These are phyloP conservation scores for Podosphaera fusca DNA, from an alignment of 2,329 filamentous ascomycete species.

Conservation along the genomic window DNA sequence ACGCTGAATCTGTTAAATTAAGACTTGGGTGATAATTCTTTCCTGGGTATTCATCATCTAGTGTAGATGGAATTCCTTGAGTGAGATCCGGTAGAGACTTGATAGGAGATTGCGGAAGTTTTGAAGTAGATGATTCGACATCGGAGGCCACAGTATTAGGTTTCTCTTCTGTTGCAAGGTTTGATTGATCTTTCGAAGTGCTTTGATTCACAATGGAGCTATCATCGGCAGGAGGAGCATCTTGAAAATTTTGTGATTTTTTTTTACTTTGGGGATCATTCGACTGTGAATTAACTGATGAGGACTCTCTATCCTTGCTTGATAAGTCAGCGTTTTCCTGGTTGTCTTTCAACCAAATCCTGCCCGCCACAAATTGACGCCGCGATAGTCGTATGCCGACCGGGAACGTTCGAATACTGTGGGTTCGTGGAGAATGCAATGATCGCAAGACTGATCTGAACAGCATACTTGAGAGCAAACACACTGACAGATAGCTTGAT, in stretches of 20 bases:
- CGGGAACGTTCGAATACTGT: constrained; percentile 9
- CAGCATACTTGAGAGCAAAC: constrained; percentile 13
- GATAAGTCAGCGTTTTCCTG: constrained; percentile 11
- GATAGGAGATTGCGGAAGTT: constrained; percentile 19
- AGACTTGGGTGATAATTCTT: constrained; percentile 16
- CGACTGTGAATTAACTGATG: background rate
- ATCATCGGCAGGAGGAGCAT: constrained; percentile 5
- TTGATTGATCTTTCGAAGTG: constrained; percentile 6
- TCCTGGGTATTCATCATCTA: constrained; percentile 50
- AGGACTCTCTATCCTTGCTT: constrained; percentile 5
- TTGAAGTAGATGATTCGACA: constrained; percentile 14
- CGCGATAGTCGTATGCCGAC: constrained; percentile 18
- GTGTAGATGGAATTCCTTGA: constrained; percentile 81
- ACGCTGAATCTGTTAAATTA: constrained; percentile 25
- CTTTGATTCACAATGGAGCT: constrained; percentile 6
- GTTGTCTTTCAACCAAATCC: constrained; percentile 14
- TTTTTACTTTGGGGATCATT: background rate
- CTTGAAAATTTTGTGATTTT: background rate
- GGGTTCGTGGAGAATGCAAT: constrained; percentile 9
- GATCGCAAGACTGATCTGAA: constrained; percentile 12
- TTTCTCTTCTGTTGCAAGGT: constrained; percentile 3
- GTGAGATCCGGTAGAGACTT: constrained; percentile 69
- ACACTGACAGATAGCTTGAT: constrained; percentile 7
- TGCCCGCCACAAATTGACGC: constrained; percentile 22
- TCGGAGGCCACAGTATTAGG: constrained; percentile 3